Base-by-base conservation (phyloP, 73 alveolate genomes). In the Urostyla sp. region DNA sequence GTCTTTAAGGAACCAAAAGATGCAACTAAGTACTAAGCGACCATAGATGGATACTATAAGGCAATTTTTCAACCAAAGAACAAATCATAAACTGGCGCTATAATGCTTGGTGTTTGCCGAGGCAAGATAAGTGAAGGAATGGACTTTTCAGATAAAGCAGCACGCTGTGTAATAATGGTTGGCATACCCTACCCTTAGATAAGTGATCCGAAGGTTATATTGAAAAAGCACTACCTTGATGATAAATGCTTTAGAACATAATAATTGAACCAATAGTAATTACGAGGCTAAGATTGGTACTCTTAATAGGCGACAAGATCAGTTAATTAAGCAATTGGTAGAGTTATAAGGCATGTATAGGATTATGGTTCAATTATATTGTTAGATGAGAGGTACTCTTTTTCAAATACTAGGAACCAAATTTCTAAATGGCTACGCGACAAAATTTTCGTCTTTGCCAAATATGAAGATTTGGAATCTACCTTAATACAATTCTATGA, bases 151-250 rank as follows among this genome's bases (percentile, higher is more conserved):
- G 98, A 94, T 85, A 95, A 94, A 50, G 92, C 90, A 21, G 98
- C 98, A 1, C 85, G 99, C 58, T 80, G 94, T 28, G 98, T 96
- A 0, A 87, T 96, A n/a, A 90, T 96, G n/a, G 92, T 96, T 7
- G 99, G 99, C 16, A 90, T 96, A 2, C 99, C 99, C 4, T 94
- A 92, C 87, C 98, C 99, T 15, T 90, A 96, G 59, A 80, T 87
- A 75, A 89, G 91, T 37, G 98, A 96, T 84, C 91, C 95, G 11
- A 88, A 87, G 67, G 93, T 94, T 0, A 79, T 85, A 34, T 83
- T 94, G 59, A 96, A 96, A 82, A 94, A 89, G 78, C 95, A 87
- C 26, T 96, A 82, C 67, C 84, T 94, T 53, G 97, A 96, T 88
- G 80, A 84, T 54, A 58, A 63, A 55, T 88, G 21, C 58, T 48